Evolutionary conservation across 1,139 yeast species (phyloP), one percentile per base, ranked within the genome.

Genomic region (Magnusiomyces ingens): DNA sequence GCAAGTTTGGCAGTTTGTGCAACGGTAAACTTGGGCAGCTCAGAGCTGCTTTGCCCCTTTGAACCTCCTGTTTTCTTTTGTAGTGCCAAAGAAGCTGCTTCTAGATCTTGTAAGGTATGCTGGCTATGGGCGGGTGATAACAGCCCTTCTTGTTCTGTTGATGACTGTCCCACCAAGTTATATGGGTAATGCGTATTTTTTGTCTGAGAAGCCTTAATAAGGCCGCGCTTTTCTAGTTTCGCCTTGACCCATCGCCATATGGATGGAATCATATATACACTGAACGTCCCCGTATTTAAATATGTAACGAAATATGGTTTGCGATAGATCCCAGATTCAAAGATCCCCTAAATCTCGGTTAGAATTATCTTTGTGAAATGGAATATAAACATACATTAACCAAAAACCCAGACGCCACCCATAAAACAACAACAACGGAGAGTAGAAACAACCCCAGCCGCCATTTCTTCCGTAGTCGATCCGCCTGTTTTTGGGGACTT

Each of bases 301-400:
- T 91, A 93, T 1, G 99, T 93, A 61, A 93, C 86, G 60, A 91
- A 80, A 65, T 89, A 91, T n/a, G 99, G 99, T 69, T 93, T 93
- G 50, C 90, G 72, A 67, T 90, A 93, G 35, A 76, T 73, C 57
- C 78, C 80, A 50, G 80, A 76, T 60, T 84, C 91, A 58, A 86
- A 85, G 17, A 54, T 50, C 18, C 32, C 47, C 35, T 44, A 22
- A 37, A 19, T 32, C n/a, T 11, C 15, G 29, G 3, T 44, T 6
- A n/a, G 17, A 6, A 32, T 3, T 17, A 22, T 44, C 6, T 22
- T n/a, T 8, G 32, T 8, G 8, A 41, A 40, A 32, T 43, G 19
- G 19, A 45, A 37, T 12, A 18, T 17, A 21, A 32, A 48, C 51
- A 15, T 43, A 49, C 51, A 32, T 55, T 55, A 19, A 51, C 35